Conservation (phyloP, 2,329 filamentous ascomycete species). For the Diplodia corticola region DNA sequence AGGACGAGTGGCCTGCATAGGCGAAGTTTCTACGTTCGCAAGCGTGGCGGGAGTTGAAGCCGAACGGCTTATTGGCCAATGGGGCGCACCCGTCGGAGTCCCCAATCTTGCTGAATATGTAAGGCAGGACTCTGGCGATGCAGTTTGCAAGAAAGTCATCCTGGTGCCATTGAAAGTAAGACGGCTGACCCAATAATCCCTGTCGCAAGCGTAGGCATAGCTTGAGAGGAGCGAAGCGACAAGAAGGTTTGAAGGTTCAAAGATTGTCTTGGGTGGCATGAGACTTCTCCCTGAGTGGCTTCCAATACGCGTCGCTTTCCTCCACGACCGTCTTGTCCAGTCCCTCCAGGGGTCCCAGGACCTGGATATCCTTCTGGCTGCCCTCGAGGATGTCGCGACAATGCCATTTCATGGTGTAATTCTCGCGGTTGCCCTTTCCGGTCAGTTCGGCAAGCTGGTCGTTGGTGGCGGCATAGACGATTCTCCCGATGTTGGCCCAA, state of each 20-base stretch:
- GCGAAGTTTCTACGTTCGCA: too few species aligned
- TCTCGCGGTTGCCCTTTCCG: constrained; percentile 52
- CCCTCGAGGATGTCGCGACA: constrained; percentile 50
- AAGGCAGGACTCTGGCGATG: too few species aligned
- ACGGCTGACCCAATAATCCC: background rate
- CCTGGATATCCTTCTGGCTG: constrained; percentile 53
- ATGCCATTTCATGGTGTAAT: constrained; percentile 54
- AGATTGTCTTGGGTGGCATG: background rate
- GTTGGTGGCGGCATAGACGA: constrained; percentile 55
- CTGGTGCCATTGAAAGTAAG: background rate
- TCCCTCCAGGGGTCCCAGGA: constrained; percentile 50
- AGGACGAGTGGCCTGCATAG: too few species aligned
- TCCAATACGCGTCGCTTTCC: constrained; percentile 51
- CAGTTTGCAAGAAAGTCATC: constrained; percentile 9
- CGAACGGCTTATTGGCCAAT: too few species aligned
- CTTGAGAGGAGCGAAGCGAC: too few species aligned
- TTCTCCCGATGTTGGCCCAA: constrained; percentile 56
- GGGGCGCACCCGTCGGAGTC: too few species aligned
- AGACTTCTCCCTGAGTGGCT: constrained; percentile 22
- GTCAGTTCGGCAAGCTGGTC: constrained; percentile 48
- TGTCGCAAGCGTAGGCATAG: background rate
- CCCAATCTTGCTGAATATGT: too few species aligned
- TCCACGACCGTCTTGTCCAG: constrained; percentile 49
- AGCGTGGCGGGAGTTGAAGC: too few species aligned
- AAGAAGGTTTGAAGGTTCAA: too few species aligned